Evolutionary conservation across 2,329 filamentous ascomycete species (phyloP).

Genomic region (Phaeosphaeria sp.): DNA sequence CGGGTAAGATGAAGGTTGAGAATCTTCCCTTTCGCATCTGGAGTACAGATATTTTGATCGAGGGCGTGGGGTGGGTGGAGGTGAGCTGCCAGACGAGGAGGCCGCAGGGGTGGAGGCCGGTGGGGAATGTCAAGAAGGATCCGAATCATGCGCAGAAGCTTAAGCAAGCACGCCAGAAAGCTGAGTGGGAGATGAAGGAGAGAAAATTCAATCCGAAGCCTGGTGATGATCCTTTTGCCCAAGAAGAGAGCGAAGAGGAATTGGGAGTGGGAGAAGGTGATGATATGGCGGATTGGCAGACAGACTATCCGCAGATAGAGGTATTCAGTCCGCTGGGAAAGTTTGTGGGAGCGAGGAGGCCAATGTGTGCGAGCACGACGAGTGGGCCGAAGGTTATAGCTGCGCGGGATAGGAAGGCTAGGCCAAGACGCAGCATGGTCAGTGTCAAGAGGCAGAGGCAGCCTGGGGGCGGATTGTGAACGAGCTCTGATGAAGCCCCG

Average conservation of each 20-base stretch:
- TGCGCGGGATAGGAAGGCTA: conserved; percentile 56
- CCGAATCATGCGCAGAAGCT: conserved; percentile 30
- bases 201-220: conserved; percentile 18
- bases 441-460: conserved; percentile 43
- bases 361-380: conserved; percentile 75
- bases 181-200: conserved; percentile 17
- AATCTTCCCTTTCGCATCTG: conserved; percentile 80
- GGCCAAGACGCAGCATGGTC: conserved; percentile 75
- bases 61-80: conserved; percentile 94
- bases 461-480: conserved; percentile 9
- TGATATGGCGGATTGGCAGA: conserved; percentile 22
- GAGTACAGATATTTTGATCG: conserved; percentile 83
- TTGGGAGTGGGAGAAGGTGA: conserved; percentile 36
- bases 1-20: conserved; percentile 68
- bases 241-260: conserved; percentile 11
- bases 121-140: conserved; percentile 58
- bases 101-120: conserved; percentile 38
- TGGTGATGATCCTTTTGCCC: conserved; percentile 13
- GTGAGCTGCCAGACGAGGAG: conserved; percentile 78
- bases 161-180: background rate
- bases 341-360: conserved; percentile 70
- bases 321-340: conserved; percentile 86
- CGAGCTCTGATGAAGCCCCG: no score
- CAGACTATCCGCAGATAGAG: conserved; percentile 73
- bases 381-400: conserved; percentile 61